These are phyloP conservation scores for Favolaschia claudopus DNA, from an alignment of 768 basidiomycete genomes.

Conservation along the genomic window DNA sequence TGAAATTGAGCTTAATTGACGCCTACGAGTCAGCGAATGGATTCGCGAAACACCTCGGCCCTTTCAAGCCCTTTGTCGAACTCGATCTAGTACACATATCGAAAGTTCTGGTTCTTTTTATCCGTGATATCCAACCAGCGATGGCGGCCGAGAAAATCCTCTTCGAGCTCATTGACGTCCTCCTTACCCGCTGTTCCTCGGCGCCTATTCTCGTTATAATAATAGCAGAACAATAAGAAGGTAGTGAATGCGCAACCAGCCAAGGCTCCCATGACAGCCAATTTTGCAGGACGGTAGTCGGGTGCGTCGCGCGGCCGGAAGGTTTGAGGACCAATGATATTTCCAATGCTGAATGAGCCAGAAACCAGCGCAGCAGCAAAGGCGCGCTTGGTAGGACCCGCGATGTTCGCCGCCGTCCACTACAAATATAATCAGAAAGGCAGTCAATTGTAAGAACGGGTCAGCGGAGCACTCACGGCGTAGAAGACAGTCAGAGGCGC, in stretches of 20 bases:
- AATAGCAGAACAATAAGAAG: neutral
- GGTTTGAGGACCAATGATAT: neutral
- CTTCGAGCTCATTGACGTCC: no score
- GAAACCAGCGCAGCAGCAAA: neutral
- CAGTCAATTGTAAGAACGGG: neutral
- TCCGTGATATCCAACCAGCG: constrained; percentile 2
- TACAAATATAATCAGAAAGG: no score
- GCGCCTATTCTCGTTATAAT: neutral
- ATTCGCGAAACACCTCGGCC: no score
- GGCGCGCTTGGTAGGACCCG: neutral
- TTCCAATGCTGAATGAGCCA: neutral
- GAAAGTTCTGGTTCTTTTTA: neutral
- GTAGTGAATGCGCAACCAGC: neutral
- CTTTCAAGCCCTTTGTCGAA: no score
- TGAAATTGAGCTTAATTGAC: no score
- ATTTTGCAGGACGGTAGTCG: neutral
- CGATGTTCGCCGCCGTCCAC: neutral
- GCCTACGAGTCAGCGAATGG: no score
- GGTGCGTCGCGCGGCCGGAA: neutral
- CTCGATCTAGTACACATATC: neutral
- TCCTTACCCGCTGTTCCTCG: no score
- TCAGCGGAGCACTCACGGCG: neutral
- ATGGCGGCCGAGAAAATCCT: no score
- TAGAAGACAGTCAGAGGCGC: neutral
- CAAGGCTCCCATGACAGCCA: neutral